A percentile compares a stretch with the other conserved stretches of the same genome.
These are phyloP conservation scores for Inga laurina DNA, from an alignment of 306 rosid species.

Conservation along the genomic window DNA sequence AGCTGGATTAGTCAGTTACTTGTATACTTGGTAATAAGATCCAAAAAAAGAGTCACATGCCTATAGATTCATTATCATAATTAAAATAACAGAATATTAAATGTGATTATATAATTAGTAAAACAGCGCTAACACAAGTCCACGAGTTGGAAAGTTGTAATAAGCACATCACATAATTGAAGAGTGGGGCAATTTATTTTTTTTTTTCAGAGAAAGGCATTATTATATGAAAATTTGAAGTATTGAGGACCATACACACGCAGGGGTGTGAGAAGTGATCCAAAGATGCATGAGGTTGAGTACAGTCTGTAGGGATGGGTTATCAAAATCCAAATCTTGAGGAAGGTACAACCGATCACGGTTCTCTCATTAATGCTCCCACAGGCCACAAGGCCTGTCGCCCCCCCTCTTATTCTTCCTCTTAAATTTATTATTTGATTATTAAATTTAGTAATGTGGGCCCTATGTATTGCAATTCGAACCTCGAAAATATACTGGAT, in stretches of 20 bases:
- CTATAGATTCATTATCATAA: too few relatives aligned
- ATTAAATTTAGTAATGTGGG: not conserved
- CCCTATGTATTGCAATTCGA: not conserved
- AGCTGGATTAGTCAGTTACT: too few relatives aligned
- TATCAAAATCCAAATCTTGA: conserved; percentile 26
- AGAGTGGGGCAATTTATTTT: not conserved
- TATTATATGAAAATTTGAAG: not conserved
- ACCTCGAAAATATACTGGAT: not conserved
- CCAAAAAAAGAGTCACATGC: too few relatives aligned
- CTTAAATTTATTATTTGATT: not conserved
- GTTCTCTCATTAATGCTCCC: conserved; percentile 38
- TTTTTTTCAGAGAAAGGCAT: not conserved
- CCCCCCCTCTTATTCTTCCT: not conserved
- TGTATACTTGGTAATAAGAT: too few relatives aligned
- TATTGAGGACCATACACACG: conserved; percentile 28
- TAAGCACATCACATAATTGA: not conserved
- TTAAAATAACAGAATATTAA: too few relatives aligned
- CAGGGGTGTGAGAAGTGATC: conserved; percentile 17
- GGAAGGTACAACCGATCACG: conserved; percentile 39
- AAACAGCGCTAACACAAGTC: not conserved
- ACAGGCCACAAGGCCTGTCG: conserved; percentile 33
- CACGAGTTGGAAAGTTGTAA: not conserved
- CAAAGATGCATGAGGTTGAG: conserved; percentile 32
- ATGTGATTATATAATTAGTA: not conserved
- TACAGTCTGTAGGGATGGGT: conserved; percentile 48